Conservation (phyloP, 106 monocot species). For the Acanthochlamys bracteata region DNA sequence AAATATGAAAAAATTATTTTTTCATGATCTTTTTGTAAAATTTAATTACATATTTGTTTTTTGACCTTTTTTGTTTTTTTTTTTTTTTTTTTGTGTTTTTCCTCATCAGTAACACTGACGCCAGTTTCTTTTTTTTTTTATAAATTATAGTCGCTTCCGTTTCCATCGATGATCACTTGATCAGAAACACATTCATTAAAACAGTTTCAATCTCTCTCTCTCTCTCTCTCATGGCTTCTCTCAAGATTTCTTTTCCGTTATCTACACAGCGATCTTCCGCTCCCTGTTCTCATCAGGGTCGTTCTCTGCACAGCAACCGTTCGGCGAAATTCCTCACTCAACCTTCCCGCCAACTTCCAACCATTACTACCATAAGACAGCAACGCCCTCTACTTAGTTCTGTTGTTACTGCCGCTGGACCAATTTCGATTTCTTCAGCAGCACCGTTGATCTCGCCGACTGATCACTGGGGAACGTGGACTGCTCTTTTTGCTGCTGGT, state of each 20-base stretch:
- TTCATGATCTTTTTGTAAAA: no score
- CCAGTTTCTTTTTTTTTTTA: no score
- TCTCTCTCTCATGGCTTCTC: neutral
- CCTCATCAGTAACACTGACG: no score
- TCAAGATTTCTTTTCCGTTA: neutral
- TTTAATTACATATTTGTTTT: no score
- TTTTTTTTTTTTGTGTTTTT: no score
- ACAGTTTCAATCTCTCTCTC: neutral
- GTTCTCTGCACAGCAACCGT: no score
- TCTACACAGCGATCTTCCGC: neutral
- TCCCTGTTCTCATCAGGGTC: neutral
- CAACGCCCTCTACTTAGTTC: neutral
- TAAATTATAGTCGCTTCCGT: no score
- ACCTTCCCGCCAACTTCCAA: neutral
- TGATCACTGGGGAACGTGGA: constrained; percentile 52
- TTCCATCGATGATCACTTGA: no score
- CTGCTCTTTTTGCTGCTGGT: constrained; percentile 37
- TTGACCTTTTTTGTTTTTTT: no score
- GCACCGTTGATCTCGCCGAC: constrained; percentile 35
- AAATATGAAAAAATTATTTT: no score
- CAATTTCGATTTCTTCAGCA: neutral
- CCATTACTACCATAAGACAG: neutral
- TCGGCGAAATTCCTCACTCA: neutral
- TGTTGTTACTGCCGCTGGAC: neutral
- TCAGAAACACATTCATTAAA: no score